phyloP scores from a whole-genome alignment of 1,284 basidiomycete species.

The Heliocybe sulcata region DNA sequence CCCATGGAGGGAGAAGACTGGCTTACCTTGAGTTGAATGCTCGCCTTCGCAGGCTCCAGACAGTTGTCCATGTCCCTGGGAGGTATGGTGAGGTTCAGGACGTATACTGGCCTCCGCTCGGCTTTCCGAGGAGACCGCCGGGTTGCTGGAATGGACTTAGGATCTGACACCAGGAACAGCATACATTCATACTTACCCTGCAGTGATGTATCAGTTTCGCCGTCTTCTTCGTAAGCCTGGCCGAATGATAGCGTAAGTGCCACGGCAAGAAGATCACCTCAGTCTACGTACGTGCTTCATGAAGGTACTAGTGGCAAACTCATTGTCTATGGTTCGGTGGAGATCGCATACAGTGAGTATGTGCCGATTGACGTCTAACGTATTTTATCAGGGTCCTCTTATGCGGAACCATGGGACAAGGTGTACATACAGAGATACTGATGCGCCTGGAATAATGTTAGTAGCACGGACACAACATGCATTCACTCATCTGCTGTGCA shows the following conservation, averaged over 20 bases:
- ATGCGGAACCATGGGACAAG: neutral
- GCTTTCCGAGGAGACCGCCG: conserved; percentile 69
- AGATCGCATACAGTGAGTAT: conserved; percentile 63
- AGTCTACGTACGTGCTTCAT: conserved; percentile 46
- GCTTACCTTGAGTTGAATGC: conserved; percentile 59
- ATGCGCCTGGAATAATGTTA: conserved; percentile 43
- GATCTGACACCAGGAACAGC: conserved; percentile 3
- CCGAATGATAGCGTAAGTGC: neutral
- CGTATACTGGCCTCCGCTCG: conserved; percentile 76
- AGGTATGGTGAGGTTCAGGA: conserved; percentile 68
- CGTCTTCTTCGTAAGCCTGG: conserved; percentile 59
- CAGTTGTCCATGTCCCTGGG: conserved; percentile 65
- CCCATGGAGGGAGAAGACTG: conserved; percentile 12
- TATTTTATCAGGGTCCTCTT: conserved; percentile 5
- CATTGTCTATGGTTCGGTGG: conserved; percentile 58
- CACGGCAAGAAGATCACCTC: neutral
- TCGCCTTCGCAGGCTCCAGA: conserved; percentile 68
- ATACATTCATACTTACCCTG: conserved; percentile 27
- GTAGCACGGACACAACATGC: neutral
- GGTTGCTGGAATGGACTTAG: conserved; percentile 25
- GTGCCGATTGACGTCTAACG: conserved; percentile 76
- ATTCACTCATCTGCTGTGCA: conserved; percentile 21
- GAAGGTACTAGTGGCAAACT: conserved; percentile 66
- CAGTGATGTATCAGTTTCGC: conserved; percentile 36
- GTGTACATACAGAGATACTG: conserved; percentile 74